Conservation (phyloP, 345 rosid genomes). For the Diplotaxis tenuifolia region DNA sequence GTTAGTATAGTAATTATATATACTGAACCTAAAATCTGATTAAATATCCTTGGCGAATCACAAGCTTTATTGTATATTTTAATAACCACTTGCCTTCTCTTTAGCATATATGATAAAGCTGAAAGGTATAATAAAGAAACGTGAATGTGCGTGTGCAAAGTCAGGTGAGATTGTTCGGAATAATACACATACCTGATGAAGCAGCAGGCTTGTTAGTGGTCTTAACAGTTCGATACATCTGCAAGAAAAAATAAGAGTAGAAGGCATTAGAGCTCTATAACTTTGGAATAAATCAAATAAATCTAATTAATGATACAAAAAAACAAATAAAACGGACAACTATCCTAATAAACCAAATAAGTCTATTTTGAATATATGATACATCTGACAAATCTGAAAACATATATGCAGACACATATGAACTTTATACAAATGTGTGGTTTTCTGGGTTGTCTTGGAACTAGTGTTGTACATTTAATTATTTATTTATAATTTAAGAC, state of each 20-base stretch:
- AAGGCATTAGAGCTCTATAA: conserved; percentile 12
- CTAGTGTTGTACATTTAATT: conserved; percentile 30
- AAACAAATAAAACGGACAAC: neutral
- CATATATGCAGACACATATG: neutral
- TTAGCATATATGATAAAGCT: conserved; percentile 36
- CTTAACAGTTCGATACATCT: conserved; percentile 95
- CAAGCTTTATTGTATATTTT: conserved; percentile 1
- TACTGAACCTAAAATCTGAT: neutral
- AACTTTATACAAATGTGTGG: conserved; percentile 26
- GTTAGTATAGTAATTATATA: neutral
- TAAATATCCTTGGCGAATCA: neutral
- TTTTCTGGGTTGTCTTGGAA: conserved; percentile 43
- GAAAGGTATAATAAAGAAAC: conserved; percentile 25
- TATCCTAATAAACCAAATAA: neutral
- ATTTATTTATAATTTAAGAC: conserved; percentile 30
- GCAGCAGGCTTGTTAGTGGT: conserved; percentile 81
- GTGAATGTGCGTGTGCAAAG: conserved; percentile 11
- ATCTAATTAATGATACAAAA: neutral
- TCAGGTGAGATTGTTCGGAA: neutral
- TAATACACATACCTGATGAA: conserved; percentile 62
- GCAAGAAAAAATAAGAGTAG: conserved; percentile 14
- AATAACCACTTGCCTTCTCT: conserved; percentile 11
- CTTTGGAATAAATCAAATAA: conserved; percentile 1
- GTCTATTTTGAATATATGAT: neutral
- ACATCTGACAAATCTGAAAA: neutral